Evolutionary conservation across 2,329 filamentous ascomycete genomes (phyloP).

Genomic region (Penicillium sp.): DNA sequence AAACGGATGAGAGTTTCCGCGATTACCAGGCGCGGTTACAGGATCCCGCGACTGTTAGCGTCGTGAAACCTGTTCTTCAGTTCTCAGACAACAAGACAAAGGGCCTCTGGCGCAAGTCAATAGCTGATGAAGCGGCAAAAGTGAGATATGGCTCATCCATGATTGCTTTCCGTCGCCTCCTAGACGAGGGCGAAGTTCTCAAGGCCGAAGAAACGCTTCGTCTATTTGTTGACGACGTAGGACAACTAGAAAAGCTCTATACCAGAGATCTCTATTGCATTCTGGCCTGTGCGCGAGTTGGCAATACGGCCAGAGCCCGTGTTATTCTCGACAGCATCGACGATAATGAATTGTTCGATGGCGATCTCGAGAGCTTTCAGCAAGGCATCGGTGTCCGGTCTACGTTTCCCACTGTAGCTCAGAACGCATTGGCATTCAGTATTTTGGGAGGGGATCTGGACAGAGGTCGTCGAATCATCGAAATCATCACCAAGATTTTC

Average conservation of each 20-base stretch:
- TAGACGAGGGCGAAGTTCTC: slow-evolving; percentile 12
- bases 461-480: slow-evolving; percentile 13
- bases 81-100: background rate
- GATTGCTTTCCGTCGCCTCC: slow-evolving; percentile 1
- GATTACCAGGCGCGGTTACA: too few species aligned
- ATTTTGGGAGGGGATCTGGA: slow-evolving; percentile 13
- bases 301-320: slow-evolving; percentile 15
- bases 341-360: slow-evolving; percentile 18
- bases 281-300: slow-evolving; percentile 18
- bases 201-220: slow-evolving; percentile 11
- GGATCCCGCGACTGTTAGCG: too few species aligned
- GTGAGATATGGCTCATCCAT: slow-evolving; percentile 6
- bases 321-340: slow-evolving; percentile 19
- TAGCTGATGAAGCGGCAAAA: slow-evolving; percentile 10
- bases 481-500: slow-evolving; percentile 12
- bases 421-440: slow-evolving; percentile 18
- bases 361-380: slow-evolving; percentile 8
- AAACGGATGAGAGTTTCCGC: slow-evolving; percentile 11
- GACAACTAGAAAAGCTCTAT: slow-evolving; percentile 10
- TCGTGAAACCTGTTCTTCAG: too few species aligned
- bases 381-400: slow-evolving; percentile 8
- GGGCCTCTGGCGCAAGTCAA: slow-evolving; percentile 11
- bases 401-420: slow-evolving; percentile 10
- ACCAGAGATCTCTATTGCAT: slow-evolving; percentile 15
- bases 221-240: slow-evolving; percentile 12